These are phyloP conservation scores for Lasiodiplodia citricola DNA, from an alignment of 2,329 filamentous ascomycete genomes.

Conservation along the genomic window DNA sequence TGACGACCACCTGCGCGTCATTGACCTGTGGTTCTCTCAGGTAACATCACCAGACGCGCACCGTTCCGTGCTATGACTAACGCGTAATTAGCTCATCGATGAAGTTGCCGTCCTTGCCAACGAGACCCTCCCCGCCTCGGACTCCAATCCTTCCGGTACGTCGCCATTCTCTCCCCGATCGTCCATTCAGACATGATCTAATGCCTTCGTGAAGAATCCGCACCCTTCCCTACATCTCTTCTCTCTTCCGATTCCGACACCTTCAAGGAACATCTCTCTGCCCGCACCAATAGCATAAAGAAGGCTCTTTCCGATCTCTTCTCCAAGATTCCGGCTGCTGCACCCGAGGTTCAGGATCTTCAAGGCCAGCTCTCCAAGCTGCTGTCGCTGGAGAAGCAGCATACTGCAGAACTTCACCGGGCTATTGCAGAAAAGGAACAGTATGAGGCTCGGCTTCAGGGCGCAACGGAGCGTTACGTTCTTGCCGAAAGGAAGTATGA, in stretches of 20 bases:
- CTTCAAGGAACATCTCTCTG: constrained; percentile 81
- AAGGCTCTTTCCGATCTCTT: constrained; percentile 75
- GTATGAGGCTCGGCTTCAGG: constrained; percentile 84
- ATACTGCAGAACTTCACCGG: constrained; percentile 76
- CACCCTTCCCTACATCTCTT: constrained; percentile 58
- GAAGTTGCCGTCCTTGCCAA: constrained; percentile 52
- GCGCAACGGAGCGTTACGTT: constrained; percentile 88
- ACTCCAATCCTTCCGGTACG: constrained; percentile 23
- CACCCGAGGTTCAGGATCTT: constrained; percentile 73
- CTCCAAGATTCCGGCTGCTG: constrained; percentile 52
- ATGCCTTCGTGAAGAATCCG: constrained; percentile 24
- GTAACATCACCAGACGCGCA: constrained; percentile 55
- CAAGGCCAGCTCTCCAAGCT: constrained; percentile 77
- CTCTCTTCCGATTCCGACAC: constrained; percentile 60
- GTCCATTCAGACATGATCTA: background rate
- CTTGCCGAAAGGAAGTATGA: constrained; percentile 95
- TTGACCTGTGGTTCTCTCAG: constrained; percentile 95
- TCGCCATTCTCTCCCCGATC: constrained; percentile 7
- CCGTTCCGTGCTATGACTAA: constrained; percentile 32
- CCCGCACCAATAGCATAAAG: constrained; percentile 77
- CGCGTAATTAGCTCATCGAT: constrained; percentile 49
- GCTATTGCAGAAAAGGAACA: constrained; percentile 80
- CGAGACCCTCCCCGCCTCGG: constrained; percentile 35
- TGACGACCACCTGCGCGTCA: constrained; percentile 87
- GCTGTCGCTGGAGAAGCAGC: constrained; percentile 81